phyloP scores from a whole-genome alignment of 306 rosid genomes.

The Lagenaria siceraria region DNA sequence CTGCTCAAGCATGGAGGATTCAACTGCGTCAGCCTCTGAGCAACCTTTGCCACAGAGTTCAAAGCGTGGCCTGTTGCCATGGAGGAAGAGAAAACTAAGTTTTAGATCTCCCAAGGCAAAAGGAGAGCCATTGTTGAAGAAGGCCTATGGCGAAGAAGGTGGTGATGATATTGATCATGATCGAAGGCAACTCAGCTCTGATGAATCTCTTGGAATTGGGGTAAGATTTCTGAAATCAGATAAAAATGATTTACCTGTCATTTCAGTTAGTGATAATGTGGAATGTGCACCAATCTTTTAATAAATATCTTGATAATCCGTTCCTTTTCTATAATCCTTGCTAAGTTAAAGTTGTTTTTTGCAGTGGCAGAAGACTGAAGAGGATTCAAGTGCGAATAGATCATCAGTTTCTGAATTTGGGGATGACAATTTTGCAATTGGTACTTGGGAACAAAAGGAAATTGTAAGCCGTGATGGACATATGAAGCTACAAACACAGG shows the following conservation, averaged over 20 bases:
- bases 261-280: not conserved
- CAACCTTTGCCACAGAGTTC: conserved; percentile 47
- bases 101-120: conserved; percentile 94
- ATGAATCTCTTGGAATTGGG: conserved; percentile 59
- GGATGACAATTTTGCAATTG: conserved; percentile 85
- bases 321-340: conserved; percentile 1
- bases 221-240: conserved; percentile 26
- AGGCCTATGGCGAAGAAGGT: conserved; percentile 98
- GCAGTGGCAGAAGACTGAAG: conserved; percentile 60
- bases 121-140: conserved; percentile 91
- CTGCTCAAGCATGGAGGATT: conserved; percentile 41
- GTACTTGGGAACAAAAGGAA: conserved; percentile 89
- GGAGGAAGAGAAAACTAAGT: conserved; percentile 99
- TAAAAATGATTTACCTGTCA: not conserved
- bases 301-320: not conserved
- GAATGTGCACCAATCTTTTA: not conserved
- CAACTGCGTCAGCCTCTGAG: conserved; percentile 40
- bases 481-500: conserved; percentile 80
- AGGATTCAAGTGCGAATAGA: conserved; percentile 69
- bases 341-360: conserved; percentile 12
- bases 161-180: conserved; percentile 98
- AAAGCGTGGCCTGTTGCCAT: conserved; percentile 74
- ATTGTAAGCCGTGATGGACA: conserved; percentile 82
- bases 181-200: conserved; percentile 94
- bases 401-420: conserved; percentile 88